A percentile compares a stretch with the other conserved stretches of the same genome.
Evolutionary conservation across 2,329 filamentous ascomycete species (phyloP).

Genomic region (Coniochaeta sp.): DNA sequence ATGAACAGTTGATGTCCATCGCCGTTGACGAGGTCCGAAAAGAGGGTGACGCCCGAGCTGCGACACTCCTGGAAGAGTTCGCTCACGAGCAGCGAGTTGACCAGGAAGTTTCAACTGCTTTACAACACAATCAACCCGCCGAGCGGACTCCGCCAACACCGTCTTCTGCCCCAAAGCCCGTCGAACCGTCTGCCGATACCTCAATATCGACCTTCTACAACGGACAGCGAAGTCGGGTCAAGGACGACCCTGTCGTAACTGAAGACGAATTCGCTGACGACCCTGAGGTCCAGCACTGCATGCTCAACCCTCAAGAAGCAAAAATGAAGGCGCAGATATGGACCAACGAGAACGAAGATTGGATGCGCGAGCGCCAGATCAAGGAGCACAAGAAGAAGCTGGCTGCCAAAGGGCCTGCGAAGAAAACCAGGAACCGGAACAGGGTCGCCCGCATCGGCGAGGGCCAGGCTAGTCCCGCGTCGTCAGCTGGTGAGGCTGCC

Average conservation of each 20-base stretch:
- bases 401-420: constrained; percentile 35
- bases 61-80: background rate
- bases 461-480: constrained; percentile 59
- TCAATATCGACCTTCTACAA: background rate
- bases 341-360: constrained; percentile 92
- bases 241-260: constrained; percentile 58
- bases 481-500: constrained; percentile 62
- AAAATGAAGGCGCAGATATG: constrained; percentile 85
- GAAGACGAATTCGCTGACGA: constrained; percentile 86
- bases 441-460: constrained; percentile 54
- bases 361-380: constrained; percentile 77
- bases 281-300: constrained; percentile 74
- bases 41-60: background rate
- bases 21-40: constrained; percentile 2
- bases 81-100: background rate
- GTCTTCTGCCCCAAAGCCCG: background rate
- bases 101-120: background rate
- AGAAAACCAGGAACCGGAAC: constrained; percentile 35
- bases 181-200: background rate
- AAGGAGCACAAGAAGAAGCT: constrained; percentile 56
- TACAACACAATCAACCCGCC: background rate
- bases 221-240: constrained; percentile 21
- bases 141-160: background rate
- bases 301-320: constrained; percentile 66
- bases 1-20: constrained; percentile 41